phyloP scores from a whole-genome alignment of 345 rosid genomes.

The Capsella bursapastoris region DNA sequence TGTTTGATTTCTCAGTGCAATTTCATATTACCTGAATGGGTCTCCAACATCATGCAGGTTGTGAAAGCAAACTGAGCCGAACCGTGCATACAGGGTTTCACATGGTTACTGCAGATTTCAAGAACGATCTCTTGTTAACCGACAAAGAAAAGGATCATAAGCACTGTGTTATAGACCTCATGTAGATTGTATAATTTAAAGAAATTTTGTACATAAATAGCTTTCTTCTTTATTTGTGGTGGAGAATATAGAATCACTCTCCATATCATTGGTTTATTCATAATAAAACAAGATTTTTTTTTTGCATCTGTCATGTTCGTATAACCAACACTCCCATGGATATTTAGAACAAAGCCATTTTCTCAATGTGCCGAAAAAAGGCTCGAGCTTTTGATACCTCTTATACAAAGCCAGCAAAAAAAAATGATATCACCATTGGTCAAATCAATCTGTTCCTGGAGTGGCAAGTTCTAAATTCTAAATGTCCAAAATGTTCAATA shows the following conservation, averaged over 20 bases:
- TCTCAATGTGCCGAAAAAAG: conserved; percentile 20
- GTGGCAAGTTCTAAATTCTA: conserved; percentile 2
- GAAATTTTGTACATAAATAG: conserved; percentile 4
- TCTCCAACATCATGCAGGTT: conserved; percentile 2
- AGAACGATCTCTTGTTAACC: neutral
- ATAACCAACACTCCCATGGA: conserved; percentile 6
- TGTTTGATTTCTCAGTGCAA: conserved; percentile 1
- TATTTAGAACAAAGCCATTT: conserved; percentile 17
- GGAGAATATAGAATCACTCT: conserved; percentile 14
- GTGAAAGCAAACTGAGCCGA: neutral
- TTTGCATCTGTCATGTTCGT: conserved; percentile 4
- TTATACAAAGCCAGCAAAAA: conserved; percentile 23
- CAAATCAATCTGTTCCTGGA: conserved; percentile 26
- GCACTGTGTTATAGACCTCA: conserved; percentile 10
- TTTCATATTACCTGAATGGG: neutral
- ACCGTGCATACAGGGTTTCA: neutral
- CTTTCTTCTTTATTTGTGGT: conserved; percentile 2
- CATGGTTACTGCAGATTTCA: neutral
- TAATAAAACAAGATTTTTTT: conserved; percentile 32
- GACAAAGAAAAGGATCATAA: neutral
- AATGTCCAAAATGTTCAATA: conserved; percentile 16
- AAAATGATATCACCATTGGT: conserved; percentile 20
- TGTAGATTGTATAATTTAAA: conserved; percentile 24
- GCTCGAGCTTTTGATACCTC: conserved; percentile 8
- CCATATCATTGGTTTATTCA: neutral